Base-by-base conservation (phyloP, 2,329 filamentous ascomycete species). In the Whalleya microplaca region DNA sequence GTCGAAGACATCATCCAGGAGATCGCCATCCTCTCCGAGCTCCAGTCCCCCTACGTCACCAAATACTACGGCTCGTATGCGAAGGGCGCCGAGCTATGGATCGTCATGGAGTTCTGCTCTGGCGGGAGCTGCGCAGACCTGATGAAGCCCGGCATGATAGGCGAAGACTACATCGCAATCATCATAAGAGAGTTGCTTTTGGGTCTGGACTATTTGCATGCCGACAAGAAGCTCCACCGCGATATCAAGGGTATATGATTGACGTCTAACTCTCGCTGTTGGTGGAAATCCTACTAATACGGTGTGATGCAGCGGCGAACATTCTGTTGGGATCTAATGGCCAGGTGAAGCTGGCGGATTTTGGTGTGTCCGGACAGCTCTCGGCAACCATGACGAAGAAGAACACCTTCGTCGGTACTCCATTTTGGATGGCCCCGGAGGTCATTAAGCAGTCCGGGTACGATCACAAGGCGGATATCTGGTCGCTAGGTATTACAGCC, bases 331-430 rank as follows among this genome's bases (percentile, higher is more conserved):
- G 90, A 58, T 86, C 92, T 48, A 96, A 90, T 71, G 95, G 95
- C 2, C 95, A 98, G 76, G 94, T 99, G 66, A 99, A 99, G 75
- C 81, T 98, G 54, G 94, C 94, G 14, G 94, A 99, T 73, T 99
- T 99, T 76, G 94, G 94, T 56, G 95, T 99, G 6, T 97, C 94
- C 1, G 94, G 94, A 23, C 95, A 98, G 76, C 83, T 98, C 20
- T 96, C 94, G 9, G 94, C 94, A 6, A 99, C 94, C 48, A 98
- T 98, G 93, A 97, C 94, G 61, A 98, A 98, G 82, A 98, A 98
- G 79, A 98, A 98, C 72, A 98, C 94, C 0, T 99, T 98, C 73
- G 94, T 99, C 29, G 95, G 95, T 32, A 98, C 94, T 0, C 94
- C 95, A 1, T 99, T 98, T 73, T 99, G 95, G 95, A 99, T 99